These are phyloP conservation scores for Euryodendron excelsum DNA, from an alignment of 148 eudicot genomes.

Conservation along the genomic window DNA sequence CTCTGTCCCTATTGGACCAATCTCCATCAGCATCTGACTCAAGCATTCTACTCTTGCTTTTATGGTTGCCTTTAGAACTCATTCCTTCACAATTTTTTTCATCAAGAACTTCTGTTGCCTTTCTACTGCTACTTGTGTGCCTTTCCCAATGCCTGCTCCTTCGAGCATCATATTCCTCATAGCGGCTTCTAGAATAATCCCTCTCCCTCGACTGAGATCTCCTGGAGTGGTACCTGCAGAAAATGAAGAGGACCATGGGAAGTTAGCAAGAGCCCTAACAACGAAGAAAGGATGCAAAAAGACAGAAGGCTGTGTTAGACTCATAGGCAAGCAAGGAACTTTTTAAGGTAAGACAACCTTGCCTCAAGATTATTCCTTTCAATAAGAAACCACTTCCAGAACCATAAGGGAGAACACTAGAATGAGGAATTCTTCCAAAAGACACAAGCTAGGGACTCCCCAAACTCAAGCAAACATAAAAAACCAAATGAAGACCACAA, in stretches of 20 bases:
- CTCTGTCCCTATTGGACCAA: slow-evolving; percentile 18
- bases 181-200: slow-evolving; percentile 36
- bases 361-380: background rate
- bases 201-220: slow-evolving; percentile 65
- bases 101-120: slow-evolving; percentile 16
- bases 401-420: background rate
- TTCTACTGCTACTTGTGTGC: slow-evolving; percentile 29
- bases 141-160: slow-evolving; percentile 27
- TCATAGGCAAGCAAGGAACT: too few relatives aligned
- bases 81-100: slow-evolving; percentile 17
- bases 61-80: slow-evolving; percentile 22
- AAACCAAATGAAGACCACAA: background rate
- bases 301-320: background rate
- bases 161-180: slow-evolving; percentile 43
- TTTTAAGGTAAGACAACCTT: too few relatives aligned
- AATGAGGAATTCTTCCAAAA: background rate
- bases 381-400: background rate
- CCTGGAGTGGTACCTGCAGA: slow-evolving; percentile 28
- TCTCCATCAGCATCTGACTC: slow-evolving; percentile 37
- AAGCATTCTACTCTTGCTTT: slow-evolving; percentile 15
- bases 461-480: background rate
- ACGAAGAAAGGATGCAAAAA: background rate
- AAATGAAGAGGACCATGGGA: background rate
- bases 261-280: background rate
- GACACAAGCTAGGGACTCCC: background rate